These are phyloP conservation scores for Pisolithus microcarpus DNA, from an alignment of 768 basidiomycete genomes.

Conservation along the genomic window DNA sequence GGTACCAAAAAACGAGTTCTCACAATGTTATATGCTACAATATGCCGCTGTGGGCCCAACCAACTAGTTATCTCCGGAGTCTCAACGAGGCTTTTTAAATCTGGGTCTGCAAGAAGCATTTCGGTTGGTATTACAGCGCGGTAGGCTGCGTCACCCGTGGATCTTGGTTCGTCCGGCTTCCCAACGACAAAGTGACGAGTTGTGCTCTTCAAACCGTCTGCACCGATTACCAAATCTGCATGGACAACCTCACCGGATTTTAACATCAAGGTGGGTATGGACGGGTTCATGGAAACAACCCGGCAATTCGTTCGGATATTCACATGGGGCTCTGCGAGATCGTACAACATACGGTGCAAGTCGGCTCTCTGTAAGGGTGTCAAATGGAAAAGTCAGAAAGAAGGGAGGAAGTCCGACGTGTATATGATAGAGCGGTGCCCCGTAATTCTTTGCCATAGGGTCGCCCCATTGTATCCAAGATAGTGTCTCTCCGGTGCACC, in stretches of 20 bases:
- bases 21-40: slow-evolving; percentile 41
- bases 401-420: slow-evolving; percentile 22
- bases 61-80: slow-evolving; percentile 47
- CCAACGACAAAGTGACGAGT: slow-evolving; percentile 45
- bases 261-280: slow-evolving; percentile 30
- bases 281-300: slow-evolving; percentile 30
- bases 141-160: slow-evolving; percentile 61
- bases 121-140: slow-evolving; percentile 44
- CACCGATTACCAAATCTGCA: slow-evolving; percentile 42
- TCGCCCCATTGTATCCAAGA: slow-evolving; percentile 31
- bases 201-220: slow-evolving; percentile 48
- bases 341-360: slow-evolving; percentile 33
- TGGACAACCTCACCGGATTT: slow-evolving; percentile 35
- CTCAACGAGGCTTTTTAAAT: slow-evolving; percentile 45
- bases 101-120: slow-evolving; percentile 42
- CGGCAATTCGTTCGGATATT: slow-evolving; percentile 30
- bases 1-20: slow-evolving; percentile 7
- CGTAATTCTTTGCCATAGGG: slow-evolving; percentile 24
- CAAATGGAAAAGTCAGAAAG: neutral
- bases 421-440: slow-evolving; percentile 27
- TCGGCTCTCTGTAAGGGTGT: slow-evolving; percentile 34
- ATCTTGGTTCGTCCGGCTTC: slow-evolving; percentile 35
- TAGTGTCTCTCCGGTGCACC: slow-evolving; percentile 29
- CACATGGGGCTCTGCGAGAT: slow-evolving; percentile 31
- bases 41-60: slow-evolving; percentile 47